A percentile compares a stretch with the other conserved stretches of the same genome.
phyloP scores from a whole-genome alignment of 345 rosid species.

The Eucalyptus victrix region DNA sequence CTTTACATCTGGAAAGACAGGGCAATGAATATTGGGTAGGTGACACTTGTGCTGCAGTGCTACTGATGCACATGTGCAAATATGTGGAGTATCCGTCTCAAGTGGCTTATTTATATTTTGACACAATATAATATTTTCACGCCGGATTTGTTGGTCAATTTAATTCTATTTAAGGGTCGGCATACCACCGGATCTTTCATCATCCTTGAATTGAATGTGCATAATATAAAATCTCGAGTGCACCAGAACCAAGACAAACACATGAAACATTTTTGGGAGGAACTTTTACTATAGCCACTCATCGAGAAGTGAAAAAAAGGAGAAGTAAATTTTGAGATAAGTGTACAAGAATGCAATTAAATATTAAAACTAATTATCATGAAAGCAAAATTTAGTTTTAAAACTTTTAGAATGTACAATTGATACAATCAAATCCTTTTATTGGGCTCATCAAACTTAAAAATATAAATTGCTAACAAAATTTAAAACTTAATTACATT shows the following conservation, averaged over 20 bases:
- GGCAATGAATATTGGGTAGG: neutral
- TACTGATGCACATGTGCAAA: neutral
- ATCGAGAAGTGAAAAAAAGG: accelerated
- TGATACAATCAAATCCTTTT: neutral
- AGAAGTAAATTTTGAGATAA: neutral
- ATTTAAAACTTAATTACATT: no score
- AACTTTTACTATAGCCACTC: neutral
- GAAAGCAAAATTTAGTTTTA: no score
- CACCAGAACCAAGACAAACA: neutral
- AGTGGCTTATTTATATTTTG: neutral
- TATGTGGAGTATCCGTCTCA: neutral
- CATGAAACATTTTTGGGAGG: neutral
- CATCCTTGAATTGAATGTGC: neutral
- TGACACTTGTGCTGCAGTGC: neutral
- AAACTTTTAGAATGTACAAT: no score
- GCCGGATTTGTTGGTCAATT: neutral
- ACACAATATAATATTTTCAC: neutral
- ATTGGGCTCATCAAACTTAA: no score
- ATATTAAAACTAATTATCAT: no score
- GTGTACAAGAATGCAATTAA: neutral
- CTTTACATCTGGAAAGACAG: neutral
- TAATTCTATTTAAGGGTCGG: neutral
- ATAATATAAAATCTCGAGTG: neutral
- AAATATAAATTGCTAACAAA: no score
- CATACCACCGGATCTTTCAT: neutral